These are phyloP conservation scores for Nicotiana undulata DNA, from an alignment of 257 asterid species.

Conservation along the genomic window DNA sequence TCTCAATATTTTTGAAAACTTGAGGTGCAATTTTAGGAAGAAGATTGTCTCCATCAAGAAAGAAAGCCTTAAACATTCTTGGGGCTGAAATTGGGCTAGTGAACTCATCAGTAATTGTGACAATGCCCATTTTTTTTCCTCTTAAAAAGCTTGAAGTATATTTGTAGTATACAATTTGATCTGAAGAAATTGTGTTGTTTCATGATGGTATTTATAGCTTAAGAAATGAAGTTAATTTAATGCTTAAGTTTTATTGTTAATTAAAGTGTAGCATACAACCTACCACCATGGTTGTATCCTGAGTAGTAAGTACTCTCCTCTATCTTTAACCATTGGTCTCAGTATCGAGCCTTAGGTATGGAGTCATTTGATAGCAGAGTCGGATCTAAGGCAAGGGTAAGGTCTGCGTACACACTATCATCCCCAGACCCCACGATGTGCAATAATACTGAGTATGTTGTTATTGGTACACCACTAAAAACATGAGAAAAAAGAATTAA, in stretches of 20 bases:
- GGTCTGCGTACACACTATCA: too few species aligned
- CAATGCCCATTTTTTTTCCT: conserved; percentile 16
- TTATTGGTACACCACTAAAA: too few species aligned
- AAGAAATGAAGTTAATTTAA: background rate
- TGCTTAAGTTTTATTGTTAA: background rate
- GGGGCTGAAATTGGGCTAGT: conserved; percentile 22
- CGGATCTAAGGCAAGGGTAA: too few species aligned
- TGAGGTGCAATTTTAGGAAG: conserved; percentile 38
- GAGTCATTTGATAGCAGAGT: too few species aligned
- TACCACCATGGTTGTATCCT: too few species aligned
- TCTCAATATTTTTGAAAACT: conserved; percentile 32
- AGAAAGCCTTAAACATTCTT: conserved; percentile 31
- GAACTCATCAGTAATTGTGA: conserved; percentile 24
- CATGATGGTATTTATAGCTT: conserved; percentile 17
- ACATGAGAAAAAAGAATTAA: too few species aligned
- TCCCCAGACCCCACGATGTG: too few species aligned
- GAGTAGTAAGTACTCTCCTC: too few species aligned
- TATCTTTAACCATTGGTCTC: too few species aligned
- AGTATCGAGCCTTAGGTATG: too few species aligned
- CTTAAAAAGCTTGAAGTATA: background rate
- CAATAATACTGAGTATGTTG: too few species aligned
- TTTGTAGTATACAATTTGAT: background rate
- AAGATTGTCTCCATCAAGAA: conserved; percentile 36
- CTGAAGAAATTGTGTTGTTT: background rate
- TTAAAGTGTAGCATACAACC: background rate